These are phyloP conservation scores for Strobilomyces dryophilus DNA, from an alignment of 768 basidiomycete genomes.

Conservation along the genomic window DNA sequence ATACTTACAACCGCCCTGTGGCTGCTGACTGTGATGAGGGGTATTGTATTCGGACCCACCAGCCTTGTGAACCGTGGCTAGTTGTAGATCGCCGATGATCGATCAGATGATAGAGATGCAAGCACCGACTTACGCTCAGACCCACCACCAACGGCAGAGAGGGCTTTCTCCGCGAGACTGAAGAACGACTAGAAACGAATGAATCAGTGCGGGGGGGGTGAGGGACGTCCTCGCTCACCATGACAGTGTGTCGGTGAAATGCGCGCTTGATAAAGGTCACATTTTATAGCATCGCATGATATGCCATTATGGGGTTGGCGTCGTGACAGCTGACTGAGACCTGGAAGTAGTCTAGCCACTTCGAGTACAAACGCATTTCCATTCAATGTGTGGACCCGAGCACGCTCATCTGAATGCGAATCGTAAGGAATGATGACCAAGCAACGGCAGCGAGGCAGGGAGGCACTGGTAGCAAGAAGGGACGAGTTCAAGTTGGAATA, in stretches of 20 bases:
- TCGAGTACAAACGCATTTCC: background rate
- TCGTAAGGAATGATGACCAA: background rate
- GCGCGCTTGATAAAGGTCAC: constrained; percentile 1
- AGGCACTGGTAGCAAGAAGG: background rate
- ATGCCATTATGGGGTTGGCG: constrained; percentile 22
- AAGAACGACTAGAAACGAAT: constrained; percentile 52
- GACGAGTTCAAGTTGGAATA: too few relatives aligned
- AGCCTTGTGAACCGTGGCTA: constrained; percentile 48
- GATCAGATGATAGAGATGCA: constrained; percentile 6
- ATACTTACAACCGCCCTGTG: constrained; percentile 24
- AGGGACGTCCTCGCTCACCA: constrained; percentile 17
- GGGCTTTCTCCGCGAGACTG: constrained; percentile 65
- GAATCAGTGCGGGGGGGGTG: background rate
- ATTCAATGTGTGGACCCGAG: background rate
- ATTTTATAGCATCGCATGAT: constrained; percentile 20
- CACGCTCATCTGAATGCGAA: background rate
- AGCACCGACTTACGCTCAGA: constrained; percentile 7
- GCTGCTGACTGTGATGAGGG: constrained; percentile 40
- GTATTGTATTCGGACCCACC: constrained; percentile 64
- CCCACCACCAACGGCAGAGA: constrained; percentile 41
- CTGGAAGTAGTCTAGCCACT: constrained; percentile 1
- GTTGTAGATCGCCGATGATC: constrained; percentile 9
- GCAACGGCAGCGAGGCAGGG: background rate
- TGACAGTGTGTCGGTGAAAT: constrained; percentile 9
- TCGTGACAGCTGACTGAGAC: constrained; percentile 13